Conservation (phyloP, 257 asterid genomes). For the Ballota nigra region DNA sequence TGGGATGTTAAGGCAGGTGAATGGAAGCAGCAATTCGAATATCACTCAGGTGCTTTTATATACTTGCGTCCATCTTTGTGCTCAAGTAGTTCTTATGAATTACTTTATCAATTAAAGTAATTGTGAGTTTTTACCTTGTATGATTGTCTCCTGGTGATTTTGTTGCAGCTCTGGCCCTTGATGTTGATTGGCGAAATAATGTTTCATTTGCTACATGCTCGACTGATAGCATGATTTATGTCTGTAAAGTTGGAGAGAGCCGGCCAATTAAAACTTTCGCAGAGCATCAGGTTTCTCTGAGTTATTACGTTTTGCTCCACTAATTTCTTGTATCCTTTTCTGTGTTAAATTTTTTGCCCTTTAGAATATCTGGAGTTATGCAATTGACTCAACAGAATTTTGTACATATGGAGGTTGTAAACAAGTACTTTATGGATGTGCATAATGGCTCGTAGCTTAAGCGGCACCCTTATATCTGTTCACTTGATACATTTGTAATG, state of each 20-base stretch:
- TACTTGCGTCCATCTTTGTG: slow-evolving; percentile 10
- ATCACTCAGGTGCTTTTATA: slow-evolving; percentile 67
- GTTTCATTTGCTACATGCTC: slow-evolving; percentile 93
- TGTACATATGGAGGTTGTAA: too few species aligned
- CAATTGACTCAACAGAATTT: too few species aligned
- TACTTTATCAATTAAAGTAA: slow-evolving; percentile 14
- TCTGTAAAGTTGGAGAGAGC: slow-evolving; percentile 90
- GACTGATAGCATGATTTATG: slow-evolving; percentile 93
- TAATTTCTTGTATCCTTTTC: slow-evolving; percentile 14
- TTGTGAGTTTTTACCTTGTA: slow-evolving; percentile 2
- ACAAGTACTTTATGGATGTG: not conserved
- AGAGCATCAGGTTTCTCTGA: slow-evolving; percentile 77
- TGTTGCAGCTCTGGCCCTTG: slow-evolving; percentile 82
- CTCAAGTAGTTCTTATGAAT: slow-evolving; percentile 16
- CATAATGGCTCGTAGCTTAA: not conserved
- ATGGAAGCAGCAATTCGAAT: slow-evolving; percentile 93
- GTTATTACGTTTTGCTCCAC: slow-evolving; percentile 1
- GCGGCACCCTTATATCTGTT: not conserved
- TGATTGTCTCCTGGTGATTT: slow-evolving; percentile 3
- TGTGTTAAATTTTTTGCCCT: not conserved
- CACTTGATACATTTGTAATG: slow-evolving; percentile 3
- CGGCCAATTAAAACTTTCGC: slow-evolving; percentile 73
- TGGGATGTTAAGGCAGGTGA: slow-evolving; percentile 97
- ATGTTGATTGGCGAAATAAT: slow-evolving; percentile 97
- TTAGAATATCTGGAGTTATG: not conserved